Evolutionary conservation across 768 basidiomycete genomes (phyloP).

Genomic region (Plicaturopsis crispa): DNA sequence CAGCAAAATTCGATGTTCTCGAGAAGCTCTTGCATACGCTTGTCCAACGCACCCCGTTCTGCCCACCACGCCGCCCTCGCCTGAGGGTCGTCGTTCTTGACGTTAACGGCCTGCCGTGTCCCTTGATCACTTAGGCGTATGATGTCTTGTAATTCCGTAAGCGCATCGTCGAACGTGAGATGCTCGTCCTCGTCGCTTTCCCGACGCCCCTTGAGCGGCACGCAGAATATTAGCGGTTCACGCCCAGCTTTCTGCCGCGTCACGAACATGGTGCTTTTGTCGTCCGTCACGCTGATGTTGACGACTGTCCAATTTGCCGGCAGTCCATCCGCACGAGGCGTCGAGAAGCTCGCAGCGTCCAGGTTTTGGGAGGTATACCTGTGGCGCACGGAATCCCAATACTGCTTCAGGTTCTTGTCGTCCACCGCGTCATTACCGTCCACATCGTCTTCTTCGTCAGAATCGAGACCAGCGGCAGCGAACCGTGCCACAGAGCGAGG

Average conservation of each 20-base stretch:
- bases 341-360: constrained; percentile 32
- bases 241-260: constrained; percentile 62
- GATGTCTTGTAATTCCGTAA: constrained; percentile 71
- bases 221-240: constrained; percentile 73
- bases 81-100: constrained; percentile 59
- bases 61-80: constrained; percentile 84
- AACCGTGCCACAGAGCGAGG: constrained; percentile 10
- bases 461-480: constrained; percentile 16
- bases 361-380: constrained; percentile 44
- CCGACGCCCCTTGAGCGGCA: constrained; percentile 80
- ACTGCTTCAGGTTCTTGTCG: constrained; percentile 30
- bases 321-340: constrained; percentile 35
- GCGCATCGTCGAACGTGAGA: constrained; percentile 68
- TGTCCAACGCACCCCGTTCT: constrained; percentile 67
- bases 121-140: constrained; percentile 72
- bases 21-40: constrained; percentile 63
- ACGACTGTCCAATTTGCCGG: constrained; percentile 80
- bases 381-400: constrained; percentile 54
- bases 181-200: constrained; percentile 66
- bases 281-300: constrained; percentile 76
- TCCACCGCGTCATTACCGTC: constrained; percentile 28
- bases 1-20: constrained; percentile 92
- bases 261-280: constrained; percentile 77
- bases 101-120: constrained; percentile 61
- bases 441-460: constrained; percentile 22